Evolutionary conservation across 257 asterid species (phyloP).

Genomic region (Striga asiatica): DNA sequence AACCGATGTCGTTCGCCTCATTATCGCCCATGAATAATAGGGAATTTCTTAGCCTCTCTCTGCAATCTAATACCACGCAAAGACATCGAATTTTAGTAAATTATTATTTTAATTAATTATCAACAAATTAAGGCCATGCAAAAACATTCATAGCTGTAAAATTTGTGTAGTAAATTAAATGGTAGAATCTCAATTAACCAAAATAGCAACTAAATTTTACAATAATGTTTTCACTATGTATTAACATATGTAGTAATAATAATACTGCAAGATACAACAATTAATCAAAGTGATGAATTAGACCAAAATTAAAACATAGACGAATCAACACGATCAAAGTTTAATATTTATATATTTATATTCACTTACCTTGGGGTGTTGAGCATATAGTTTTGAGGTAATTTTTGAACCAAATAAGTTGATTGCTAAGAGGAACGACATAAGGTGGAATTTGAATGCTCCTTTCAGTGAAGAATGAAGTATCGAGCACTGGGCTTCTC

Average conservation of each 20-base stretch:
- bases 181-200: too few species aligned
- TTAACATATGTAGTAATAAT: not conserved
- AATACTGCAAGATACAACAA: too few species aligned
- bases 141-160: too few species aligned
- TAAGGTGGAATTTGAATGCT: constrained; percentile 9
- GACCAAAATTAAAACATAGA: too few species aligned
- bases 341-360: too few species aligned
- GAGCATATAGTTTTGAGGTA: constrained; percentile 15
- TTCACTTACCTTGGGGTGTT: not conserved
- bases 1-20: constrained; percentile 21
- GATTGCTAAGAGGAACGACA: constrained; percentile 13
- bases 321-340: too few species aligned
- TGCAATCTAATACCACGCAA: not conserved
- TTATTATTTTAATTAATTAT: not conserved
- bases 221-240: too few species aligned
- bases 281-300: not conserved
- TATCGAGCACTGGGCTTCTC: constrained; percentile 19
- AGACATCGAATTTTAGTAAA: too few species aligned
- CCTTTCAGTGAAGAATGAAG: constrained; percentile 5
- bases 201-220: too few species aligned
- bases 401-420: constrained; percentile 20
- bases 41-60: constrained; percentile 6
- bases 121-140: too few species aligned
- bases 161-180: too few species aligned
- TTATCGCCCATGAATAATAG: constrained; percentile 20